These are phyloP conservation scores for Blumeria hordei DNA, from an alignment of 2,329 filamentous ascomycete genomes.

Conservation along the genomic window DNA sequence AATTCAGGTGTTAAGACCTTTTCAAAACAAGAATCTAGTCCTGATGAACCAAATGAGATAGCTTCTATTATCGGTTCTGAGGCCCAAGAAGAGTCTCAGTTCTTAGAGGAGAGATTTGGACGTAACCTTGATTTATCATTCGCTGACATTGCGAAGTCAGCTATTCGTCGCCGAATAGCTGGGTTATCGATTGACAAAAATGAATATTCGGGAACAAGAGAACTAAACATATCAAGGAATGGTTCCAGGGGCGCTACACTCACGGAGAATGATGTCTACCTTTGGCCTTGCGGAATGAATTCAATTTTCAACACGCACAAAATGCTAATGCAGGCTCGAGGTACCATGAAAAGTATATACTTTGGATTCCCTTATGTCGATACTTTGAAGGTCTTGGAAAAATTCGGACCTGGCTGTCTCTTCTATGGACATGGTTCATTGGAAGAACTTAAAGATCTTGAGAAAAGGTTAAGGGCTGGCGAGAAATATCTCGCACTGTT, in stretches of 20 bases:
- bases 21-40: conserved; percentile 3
- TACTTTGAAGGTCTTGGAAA: conserved; percentile 81
- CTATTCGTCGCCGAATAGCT: conserved; percentile 68
- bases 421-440: conserved; percentile 70
- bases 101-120: conserved; percentile 85
- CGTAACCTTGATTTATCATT: conserved; percentile 66
- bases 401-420: conserved; percentile 70
- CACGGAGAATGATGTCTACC: conserved; percentile 65
- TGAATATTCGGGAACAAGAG: conserved; percentile 34
- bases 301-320: conserved; percentile 79
- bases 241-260: conserved; percentile 37
- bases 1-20: conserved; percentile 11
- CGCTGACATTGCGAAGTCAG: conserved; percentile 59
- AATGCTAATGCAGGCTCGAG: conserved; percentile 39
- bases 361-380: conserved; percentile 98
- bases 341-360: conserved; percentile 51
- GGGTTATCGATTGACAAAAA: conserved; percentile 55
- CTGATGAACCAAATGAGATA: background rate
- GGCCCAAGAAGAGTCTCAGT: conserved; percentile 43
- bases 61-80: conserved; percentile 7
- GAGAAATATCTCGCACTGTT: conserved; percentile 66
- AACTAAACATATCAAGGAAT: conserved; percentile 24
- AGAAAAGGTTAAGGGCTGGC: conserved; percentile 42
- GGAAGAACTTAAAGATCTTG: conserved; percentile 63
- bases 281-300: conserved; percentile 84